Percentiles rank a stretch among this genome's conserved stretches.
Conservation (phyloP, 208 protist species). For the Wallacemonas rigidus region DNA sequence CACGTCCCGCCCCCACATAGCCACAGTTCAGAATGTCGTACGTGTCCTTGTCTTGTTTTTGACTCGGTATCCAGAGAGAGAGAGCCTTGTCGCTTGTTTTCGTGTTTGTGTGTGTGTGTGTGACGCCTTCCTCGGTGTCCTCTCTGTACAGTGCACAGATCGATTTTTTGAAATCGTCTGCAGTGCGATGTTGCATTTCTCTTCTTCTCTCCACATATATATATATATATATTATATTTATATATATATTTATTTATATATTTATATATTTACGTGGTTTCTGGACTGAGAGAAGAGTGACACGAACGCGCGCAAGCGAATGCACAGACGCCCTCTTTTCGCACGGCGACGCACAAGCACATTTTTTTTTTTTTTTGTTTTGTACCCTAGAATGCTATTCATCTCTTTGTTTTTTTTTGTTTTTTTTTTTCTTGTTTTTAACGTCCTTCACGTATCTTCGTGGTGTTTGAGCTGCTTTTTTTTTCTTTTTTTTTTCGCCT, state of each 20-base stretch:
- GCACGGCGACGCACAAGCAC: too few species aligned
- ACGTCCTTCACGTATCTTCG: not conserved
- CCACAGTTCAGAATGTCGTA: too few species aligned
- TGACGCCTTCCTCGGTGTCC: not conserved
- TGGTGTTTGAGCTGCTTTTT: not conserved
- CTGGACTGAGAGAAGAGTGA: too few species aligned
- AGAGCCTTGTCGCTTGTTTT: not conserved
- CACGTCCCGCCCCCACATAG: too few species aligned
- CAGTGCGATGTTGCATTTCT: not conserved
- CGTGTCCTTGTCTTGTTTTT: too few species aligned
- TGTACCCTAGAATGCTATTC: conserved; percentile 10
- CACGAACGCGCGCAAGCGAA: too few species aligned
- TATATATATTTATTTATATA: too few species aligned
- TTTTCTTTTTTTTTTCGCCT: conserved; percentile 14
- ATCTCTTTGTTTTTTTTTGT: conserved; percentile 11
- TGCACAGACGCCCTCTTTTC: too few species aligned
- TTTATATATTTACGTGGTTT: too few species aligned
- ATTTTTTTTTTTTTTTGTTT: conserved; percentile 28
- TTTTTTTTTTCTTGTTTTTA: not conserved
- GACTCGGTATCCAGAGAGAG: not conserved
- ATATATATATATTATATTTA: not conserved
- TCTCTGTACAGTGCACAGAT: not conserved
- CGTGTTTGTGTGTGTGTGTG: not conserved
- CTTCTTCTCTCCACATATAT: not conserved
- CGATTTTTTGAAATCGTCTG: conserved; percentile 15